These are phyloP conservation scores for Hymenoscyphus fructigenus DNA, from an alignment of 2,329 filamentous ascomycete genomes.

Conservation along the genomic window DNA sequence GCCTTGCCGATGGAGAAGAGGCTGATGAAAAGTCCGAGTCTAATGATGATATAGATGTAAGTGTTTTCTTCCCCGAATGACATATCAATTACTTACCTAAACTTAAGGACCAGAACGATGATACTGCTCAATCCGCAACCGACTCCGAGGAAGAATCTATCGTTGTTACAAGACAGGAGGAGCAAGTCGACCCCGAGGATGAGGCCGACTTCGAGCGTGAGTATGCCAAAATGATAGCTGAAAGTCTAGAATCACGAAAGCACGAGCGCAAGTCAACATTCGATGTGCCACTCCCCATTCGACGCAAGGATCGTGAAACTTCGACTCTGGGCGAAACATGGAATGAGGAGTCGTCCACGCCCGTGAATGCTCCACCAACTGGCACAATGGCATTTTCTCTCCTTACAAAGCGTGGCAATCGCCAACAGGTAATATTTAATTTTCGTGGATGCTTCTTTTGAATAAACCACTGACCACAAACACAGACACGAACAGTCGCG, in stretches of 20 bases:
- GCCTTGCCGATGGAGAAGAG: conserved; percentile 18
- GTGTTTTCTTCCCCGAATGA: conserved; percentile 18
- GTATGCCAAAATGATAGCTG: conserved; percentile 97
- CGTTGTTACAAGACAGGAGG: conserved; percentile 85
- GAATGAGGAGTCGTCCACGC: conserved; percentile 41
- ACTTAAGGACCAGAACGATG: conserved; percentile 44
- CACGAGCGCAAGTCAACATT: conserved; percentile 94
- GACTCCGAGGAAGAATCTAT: conserved; percentile 82
- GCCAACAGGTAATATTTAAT: conserved; percentile 96
- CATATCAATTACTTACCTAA: conserved; percentile 12
- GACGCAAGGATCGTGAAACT: conserved; percentile 64
- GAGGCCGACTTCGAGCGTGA: conserved; percentile 98
- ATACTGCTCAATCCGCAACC: conserved; percentile 54
- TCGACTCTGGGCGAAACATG: conserved; percentile 38
- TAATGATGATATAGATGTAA: conserved; percentile 57
- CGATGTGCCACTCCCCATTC: conserved; percentile 95
- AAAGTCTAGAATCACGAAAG: conserved; percentile 92
- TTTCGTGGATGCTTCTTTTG: no score
- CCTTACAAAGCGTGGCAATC: conserved; percentile 92
- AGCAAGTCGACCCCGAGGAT: conserved; percentile 86
- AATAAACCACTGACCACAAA: conserved; percentile 15
- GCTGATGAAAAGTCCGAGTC: conserved; percentile 53
- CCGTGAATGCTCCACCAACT: conserved; percentile 35
- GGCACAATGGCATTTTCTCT: conserved; percentile 95
- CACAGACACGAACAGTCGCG: conserved; percentile 84